Base-by-base conservation (phyloP, 176 grass and related monocot species). In the Saccharum spontaneum region DNA sequence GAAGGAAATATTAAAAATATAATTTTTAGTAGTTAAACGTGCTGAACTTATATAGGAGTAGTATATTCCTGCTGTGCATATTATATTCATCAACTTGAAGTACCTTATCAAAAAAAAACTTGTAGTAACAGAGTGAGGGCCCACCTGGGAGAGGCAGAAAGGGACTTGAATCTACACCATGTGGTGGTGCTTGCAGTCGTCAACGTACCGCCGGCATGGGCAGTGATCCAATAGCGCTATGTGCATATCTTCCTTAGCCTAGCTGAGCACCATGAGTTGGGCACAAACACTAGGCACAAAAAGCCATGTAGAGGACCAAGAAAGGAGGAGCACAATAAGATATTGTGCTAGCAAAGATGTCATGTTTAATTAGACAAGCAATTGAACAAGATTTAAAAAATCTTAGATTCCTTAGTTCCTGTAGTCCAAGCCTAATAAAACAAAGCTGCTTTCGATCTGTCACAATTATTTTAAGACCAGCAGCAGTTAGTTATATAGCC, bases 141-240 rank as follows among this genome's bases (percentile, higher is more conserved):
- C 82, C 60, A 67, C 23, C 57, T 63, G 75, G 73, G 52, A 77
- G 78, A 71, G 67, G 73, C 78, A 77, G 83, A 86, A 86, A 90
- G 65, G 33, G 78, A 77, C 88, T 78, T 86, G 24, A 89, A 86
- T 82, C 71, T 66, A 71, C 66, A 77, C 77, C 44, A 59, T 71
- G 52, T 54, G 50, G 57, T 79, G 49, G 26, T 41, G 52, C 55
- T 52, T 78, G 65, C 48, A 57, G 24, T 67, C 37, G 82, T 67
- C 31, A 75, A 80, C 18, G 63, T 50, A 80, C 67, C 36, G 26
- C 22, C 52, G 48, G 71, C 76, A 85, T 91, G 86, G 85, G 66
- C 74, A 55, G 49, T 76, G 73, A 80, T 66, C 78, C 71, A 50
- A 77, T 88, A 60, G 54, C n/a, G n/a, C n/a, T n/a, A n/a, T n/a